Conservation (phyloP, 1,284 basidiomycete genomes). For the Boletus subluridellus region DNA sequence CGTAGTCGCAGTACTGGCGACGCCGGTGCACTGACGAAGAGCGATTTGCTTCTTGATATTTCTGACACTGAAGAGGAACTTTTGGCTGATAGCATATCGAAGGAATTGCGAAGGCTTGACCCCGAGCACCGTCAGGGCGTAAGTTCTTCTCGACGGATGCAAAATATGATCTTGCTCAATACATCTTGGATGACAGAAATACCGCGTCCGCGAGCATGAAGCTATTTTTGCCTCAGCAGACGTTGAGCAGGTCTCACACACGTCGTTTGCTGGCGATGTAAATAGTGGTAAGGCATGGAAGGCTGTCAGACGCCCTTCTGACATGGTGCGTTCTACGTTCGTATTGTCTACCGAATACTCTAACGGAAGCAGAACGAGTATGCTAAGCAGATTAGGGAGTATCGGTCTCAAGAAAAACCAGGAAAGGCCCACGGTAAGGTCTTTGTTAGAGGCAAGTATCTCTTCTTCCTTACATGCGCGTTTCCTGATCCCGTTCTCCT, state of each 20-base stretch:
- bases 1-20: conserved; percentile 75
- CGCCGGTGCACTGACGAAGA: conserved; percentile 43
- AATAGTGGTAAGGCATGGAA: conserved; percentile 85
- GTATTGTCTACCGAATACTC: background rate
- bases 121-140: conserved; percentile 48
- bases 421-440: conserved; percentile 87
- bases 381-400: conserved; percentile 81
- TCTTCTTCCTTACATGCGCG: background rate
- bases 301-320: conserved; percentile 81
- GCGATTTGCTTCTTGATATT: conserved; percentile 42
- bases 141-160: conserved; percentile 25
- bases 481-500: conserved; percentile 2
- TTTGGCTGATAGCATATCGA: conserved; percentile 63
- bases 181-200: conserved; percentile 39
- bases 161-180: background rate
- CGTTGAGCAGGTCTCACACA: conserved; percentile 63
- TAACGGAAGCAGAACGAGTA: conserved; percentile 74
- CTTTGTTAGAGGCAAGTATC: conserved; percentile 77
- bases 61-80: conserved; percentile 47
- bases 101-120: conserved; percentile 60
- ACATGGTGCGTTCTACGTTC: conserved; percentile 67
- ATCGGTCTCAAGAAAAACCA: conserved; percentile 69
- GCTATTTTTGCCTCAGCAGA: conserved; percentile 83
- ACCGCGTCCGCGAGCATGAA: conserved; percentile 65
- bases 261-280: conserved; percentile 71